Evolutionary conservation across 1,284 basidiomycete species (phyloP), one percentile per base, ranked within the genome.

Genomic region (Gomphus sp.): DNA sequence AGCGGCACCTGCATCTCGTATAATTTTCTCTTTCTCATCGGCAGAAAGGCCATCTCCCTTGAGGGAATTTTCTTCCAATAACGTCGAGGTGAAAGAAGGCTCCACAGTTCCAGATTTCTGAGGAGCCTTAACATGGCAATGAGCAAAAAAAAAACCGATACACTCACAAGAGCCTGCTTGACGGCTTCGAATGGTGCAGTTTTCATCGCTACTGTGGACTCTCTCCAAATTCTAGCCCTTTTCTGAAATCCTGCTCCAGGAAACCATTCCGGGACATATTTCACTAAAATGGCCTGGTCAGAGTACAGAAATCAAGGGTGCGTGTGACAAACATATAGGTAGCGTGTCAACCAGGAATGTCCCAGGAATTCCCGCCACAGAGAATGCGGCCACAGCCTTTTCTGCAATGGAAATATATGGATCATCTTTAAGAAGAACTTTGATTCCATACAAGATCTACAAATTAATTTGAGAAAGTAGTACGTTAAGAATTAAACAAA

Each of bases 211-310:
- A 37, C 9, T 37, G 9, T 12, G 11, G 2, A 37, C 36, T 37
- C 9, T 8, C 36, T 8, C 36, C 36, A 37, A 37, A 37, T 8
- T 12, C 36, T 37, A 37, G 36, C 36, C 28, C 4, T 28, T 28
- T 28, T 28, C 28, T 28, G 28, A 4, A 28, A 28, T 28, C 28
- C 28, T 28, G 28, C 28, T 28, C 28, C 28, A 28, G 28, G 28
- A 28, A 28, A 28, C 28, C 28, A 28, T 4, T 28, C 28, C 28
- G 80, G 80, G 8, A 81, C 61, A 52, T 71, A 61, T 52, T 66
- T 70, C 52, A 82, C 73, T 74, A 36, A 16, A 4, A 33, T 22
- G 37, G 34, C 54, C 53, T 18, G 39, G 31, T 34, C n/a, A 14
- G 34, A 2, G 28, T 56, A 31, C 25, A n/a, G 50, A 34, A 4